Evolutionary conservation across 148 eudicot species (phyloP).

Genomic region (Amaranthus cruentus): DNA sequence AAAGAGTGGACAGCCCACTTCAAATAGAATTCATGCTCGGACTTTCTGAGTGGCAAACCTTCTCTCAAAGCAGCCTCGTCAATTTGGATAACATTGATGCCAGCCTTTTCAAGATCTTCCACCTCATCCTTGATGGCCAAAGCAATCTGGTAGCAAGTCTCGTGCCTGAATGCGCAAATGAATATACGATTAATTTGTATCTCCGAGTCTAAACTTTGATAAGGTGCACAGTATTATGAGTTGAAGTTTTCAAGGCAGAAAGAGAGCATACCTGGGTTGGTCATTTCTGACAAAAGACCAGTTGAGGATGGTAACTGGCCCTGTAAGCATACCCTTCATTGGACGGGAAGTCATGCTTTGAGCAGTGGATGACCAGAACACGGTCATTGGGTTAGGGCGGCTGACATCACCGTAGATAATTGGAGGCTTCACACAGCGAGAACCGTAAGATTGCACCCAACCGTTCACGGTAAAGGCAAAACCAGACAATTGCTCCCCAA

Average conservation of each 20-base stretch:
- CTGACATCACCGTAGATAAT: conserved; percentile 95
- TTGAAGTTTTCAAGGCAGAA: no score
- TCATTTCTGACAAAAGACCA: conserved; percentile 94
- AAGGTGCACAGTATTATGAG: neutral
- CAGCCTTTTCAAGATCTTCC: conserved; percentile 95
- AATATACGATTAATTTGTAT: neutral
- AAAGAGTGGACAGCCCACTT: conserved; percentile 98
- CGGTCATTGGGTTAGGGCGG: conserved; percentile 95
- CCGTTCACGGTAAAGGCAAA: conserved; percentile 90
- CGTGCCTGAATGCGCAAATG: conserved; percentile 44
- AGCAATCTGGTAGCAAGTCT: conserved; percentile 96
- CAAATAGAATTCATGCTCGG: conserved; percentile 89
- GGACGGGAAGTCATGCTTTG: conserved; percentile 96
- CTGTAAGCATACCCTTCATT: conserved; percentile 98
- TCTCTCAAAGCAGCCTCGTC: conserved; percentile 99
- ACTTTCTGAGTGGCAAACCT: conserved; percentile 87
- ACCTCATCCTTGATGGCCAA: conserved; percentile 96
- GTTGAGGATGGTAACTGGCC: conserved; percentile 91
- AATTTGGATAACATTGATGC: conserved; percentile 82
- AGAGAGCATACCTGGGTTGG: conserved; percentile 68
- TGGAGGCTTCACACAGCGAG: conserved; percentile 98
- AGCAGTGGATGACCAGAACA: conserved; percentile 85
- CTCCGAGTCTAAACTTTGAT: neutral
- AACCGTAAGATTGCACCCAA: conserved; percentile 94
- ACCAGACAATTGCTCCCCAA: conserved; percentile 92